Base-by-base conservation (phyloP, 169 alveolate genomes). In the Neospora caninum region DNA sequence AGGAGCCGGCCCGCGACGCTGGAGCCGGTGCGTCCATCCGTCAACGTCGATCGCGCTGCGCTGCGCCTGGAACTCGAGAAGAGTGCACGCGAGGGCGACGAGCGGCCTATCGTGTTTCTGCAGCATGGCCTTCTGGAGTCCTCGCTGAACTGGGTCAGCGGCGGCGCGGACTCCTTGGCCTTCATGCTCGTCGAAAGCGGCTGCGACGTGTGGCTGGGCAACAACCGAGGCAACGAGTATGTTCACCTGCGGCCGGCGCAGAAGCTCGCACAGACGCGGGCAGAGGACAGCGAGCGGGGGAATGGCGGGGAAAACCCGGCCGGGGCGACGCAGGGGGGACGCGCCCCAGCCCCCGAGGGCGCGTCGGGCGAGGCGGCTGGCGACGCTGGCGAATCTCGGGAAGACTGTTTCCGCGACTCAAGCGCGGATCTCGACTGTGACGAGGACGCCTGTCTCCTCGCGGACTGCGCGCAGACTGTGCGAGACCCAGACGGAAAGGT, bases 151-250 rank as follows among this genome's bases (percentile, higher is more conserved):
- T 98, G 97, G 96, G 94, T 98, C 80, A 96, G 96, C 69, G 95
- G 96, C 58, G 97, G 96, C 92, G 94, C 92, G 16, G 92, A 73
- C 9, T 93, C 98, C 25, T 97, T 96, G 4, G 98, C 98, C 29
- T 97, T 97, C 89, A 91, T 96, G 64, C 93, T 97, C 1, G 97
- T 97, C 36, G 94, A 95, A n/a, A 64, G 94, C 78, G 98, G 98
- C 58, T 97, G 95, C 91, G 99, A 98, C 91, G 98, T 98, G 18
- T 98, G 99, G 99, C 95, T 98, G 43, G 98, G 97, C n/a, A 98
- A 98, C 91, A 92, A 97, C 70, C 88, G 99, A 88, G 99, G 99
- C 78, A 97, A 97, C 93, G 96, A 97, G 88, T 96, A 92, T 82
- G 84, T 88, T 38, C 95, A 93, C 36, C 39, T 49, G 58, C 88